These are phyloP conservation scores for Corchorus capsularis DNA, from an alignment of 345 rosid species.

Conservation along the genomic window DNA sequence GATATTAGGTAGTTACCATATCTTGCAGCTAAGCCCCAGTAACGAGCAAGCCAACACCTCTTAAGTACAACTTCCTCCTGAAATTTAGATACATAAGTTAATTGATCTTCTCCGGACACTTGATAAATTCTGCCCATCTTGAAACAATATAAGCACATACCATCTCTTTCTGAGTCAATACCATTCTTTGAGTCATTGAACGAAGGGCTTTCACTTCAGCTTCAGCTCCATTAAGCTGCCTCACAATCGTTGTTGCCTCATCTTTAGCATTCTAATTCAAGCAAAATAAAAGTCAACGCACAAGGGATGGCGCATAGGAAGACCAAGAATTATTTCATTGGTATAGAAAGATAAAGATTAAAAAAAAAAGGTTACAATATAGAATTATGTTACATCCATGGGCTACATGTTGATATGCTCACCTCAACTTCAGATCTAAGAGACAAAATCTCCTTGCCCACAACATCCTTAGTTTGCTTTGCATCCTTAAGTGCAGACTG, in stretches of 20 bases:
- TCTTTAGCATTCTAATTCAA: constrained; percentile 66
- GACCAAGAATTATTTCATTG: not conserved
- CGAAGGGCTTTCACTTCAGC: constrained; percentile 78
- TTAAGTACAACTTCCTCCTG: constrained; percentile 99
- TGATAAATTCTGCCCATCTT: not conserved
- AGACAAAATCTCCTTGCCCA: constrained; percentile 61
- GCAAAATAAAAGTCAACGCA: constrained; percentile 19
- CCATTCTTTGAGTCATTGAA: constrained; percentile 95
- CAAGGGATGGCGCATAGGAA: not conserved
- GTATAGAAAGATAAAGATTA: not conserved
- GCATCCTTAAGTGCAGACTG: constrained; percentile 95
- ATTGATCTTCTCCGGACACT: constrained; percentile 12
- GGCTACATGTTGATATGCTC: constrained; percentile 14
- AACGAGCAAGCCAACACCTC: constrained; percentile 99
- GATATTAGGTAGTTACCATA: constrained; percentile 54
- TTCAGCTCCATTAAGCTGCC: constrained; percentile 77
- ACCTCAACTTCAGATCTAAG: constrained; percentile 86
- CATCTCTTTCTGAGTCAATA: constrained; percentile 97
- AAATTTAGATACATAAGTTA: constrained; percentile 34
- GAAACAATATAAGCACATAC: constrained; percentile 48
- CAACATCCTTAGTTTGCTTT: constrained; percentile 59
- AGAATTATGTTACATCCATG: not conserved
- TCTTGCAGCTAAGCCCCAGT: constrained; percentile 95
- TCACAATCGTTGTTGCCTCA: constrained; percentile 52
- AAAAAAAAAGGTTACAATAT: too few relatives aligned